Base-by-base conservation (phyloP, 148 eudicot species). In the Hydrangea macrophylla region DNA sequence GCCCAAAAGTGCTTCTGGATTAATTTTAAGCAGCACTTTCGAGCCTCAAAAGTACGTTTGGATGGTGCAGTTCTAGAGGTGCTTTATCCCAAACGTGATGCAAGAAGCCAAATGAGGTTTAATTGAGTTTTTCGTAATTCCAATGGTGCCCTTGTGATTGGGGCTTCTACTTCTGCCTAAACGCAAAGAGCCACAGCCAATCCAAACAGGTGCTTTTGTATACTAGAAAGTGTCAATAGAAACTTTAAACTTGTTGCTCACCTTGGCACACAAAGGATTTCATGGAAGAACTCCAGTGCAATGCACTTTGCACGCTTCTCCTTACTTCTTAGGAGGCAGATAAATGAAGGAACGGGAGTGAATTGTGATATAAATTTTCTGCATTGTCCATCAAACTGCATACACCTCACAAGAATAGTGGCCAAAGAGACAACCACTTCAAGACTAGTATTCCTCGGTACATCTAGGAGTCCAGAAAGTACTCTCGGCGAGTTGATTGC, bases 201-300 rank as follows among this genome's bases (percentile, higher is more conserved):
- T n/a, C n/a, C n/a, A n/a, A n/a, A n/a, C n/a, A n/a, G n/a, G n/a
- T n/a, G n/a, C n/a, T n/a, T n/a, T 12, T 58, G 31, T 45, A 7
- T 44, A 23, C 60, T 35, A 51, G n/a, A 50, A 28, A 15, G 2
- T 12, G 26, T 3, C n/a, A 70, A 68, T 56, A 32, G 7, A 1
- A 20, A 20, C 13, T 1, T 64, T 67, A 7, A 20, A 37, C 48
- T 44, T 28, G 53, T 62, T 17, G 20, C 75, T 30, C 72, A 84
- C 88, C 85, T 24, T 65, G 88, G 88, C 75, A 81, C 69, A 39
- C 75, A 68, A 18, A 79, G 85, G 59, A 84, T 53, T 75, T 84
- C 88, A 48, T 81, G 79, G 64, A 81, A 84, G 69, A 79, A 81
- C 50, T 84, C 81, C 6, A 84, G 68, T 33, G 78, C 85, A 27